Percentiles rank a stretch among this genome's conserved stretches.
Evolutionary conservation across 371 early-diverging fungal genomes (phyloP).

Genomic region (Mucor mucedo): DNA sequence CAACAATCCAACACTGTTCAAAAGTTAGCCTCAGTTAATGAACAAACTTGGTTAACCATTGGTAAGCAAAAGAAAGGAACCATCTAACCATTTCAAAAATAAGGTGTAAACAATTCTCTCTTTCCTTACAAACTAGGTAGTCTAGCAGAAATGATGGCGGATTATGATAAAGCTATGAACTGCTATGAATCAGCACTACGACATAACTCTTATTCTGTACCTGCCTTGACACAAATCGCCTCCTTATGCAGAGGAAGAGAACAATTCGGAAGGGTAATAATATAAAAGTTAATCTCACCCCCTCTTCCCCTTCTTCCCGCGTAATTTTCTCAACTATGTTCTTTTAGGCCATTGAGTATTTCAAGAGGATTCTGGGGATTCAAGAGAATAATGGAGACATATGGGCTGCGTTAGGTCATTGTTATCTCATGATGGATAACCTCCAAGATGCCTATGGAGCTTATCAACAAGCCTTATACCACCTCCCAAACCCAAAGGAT

Average conservation of each 20-base stretch:
- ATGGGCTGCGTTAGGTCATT: slow-evolving; percentile 93
- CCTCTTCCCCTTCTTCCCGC: background rate
- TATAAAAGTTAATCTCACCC: background rate
- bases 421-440: slow-evolving; percentile 92
- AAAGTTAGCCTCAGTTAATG: slow-evolving; percentile 68
- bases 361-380: slow-evolving; percentile 73
- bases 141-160: slow-evolving; percentile 76
- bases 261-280: slow-evolving; percentile 56
- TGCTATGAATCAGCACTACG: slow-evolving; percentile 88
- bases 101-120: background rate
- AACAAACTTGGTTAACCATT: slow-evolving; percentile 75
- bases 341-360: slow-evolving; percentile 3
- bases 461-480: slow-evolving; percentile 41
- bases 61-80: slow-evolving; percentile 44
- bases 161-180: slow-evolving; percentile 76
- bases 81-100: background rate
- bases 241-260: slow-evolving; percentile 72
- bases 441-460: slow-evolving; percentile 84
- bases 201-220: slow-evolving; percentile 86
- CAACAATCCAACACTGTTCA: slow-evolving; percentile 53
- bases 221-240: slow-evolving; percentile 75
- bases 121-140: slow-evolving; percentile 40
- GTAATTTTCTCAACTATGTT: background rate
- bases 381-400: slow-evolving; percentile 85
- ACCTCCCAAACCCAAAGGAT: slow-evolving; percentile 89